phyloP scores from a whole-genome alignment of 2,329 filamentous ascomycete species.

The Exophiala spinifera region DNA sequence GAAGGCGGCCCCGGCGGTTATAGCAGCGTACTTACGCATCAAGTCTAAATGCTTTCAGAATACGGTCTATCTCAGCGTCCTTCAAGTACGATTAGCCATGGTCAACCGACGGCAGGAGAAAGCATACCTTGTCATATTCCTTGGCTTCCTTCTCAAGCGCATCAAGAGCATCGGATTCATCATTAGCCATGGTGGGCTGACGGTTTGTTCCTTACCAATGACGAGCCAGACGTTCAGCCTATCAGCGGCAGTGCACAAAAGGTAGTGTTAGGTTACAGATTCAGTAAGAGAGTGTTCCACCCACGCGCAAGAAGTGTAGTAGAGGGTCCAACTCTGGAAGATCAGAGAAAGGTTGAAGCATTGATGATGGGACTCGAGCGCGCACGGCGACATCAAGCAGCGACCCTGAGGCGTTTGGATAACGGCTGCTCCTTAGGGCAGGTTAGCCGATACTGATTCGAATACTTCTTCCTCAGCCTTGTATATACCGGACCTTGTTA shows the following conservation, averaged over 20 bases:
- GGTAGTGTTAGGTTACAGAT: no score
- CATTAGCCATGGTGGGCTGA: constrained; percentile 49
- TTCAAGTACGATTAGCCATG: constrained; percentile 37
- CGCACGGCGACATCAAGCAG: neutral
- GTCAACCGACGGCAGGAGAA: constrained; percentile 20
- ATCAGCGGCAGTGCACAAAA: neutral
- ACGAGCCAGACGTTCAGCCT: constrained; percentile 3
- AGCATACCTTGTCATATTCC: constrained; percentile 78
- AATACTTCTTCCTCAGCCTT: no score
- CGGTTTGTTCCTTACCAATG: constrained; percentile 28
- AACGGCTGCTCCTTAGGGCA: no score
- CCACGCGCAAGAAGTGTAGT: no score
- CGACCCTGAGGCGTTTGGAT: neutral
- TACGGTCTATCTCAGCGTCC: constrained; percentile 95
- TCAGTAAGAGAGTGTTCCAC: no score
- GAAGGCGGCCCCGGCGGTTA: constrained; percentile 1
- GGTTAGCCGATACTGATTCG: no score
- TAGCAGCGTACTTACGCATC: constrained; percentile 55
- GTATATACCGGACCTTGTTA: no score
- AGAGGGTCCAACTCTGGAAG: no score
- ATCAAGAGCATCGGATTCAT: constrained; percentile 73
- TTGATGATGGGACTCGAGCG: neutral
- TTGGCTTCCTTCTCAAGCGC: constrained; percentile 80
- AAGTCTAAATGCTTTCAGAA: constrained; percentile 82
- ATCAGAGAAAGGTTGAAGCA: neutral